These are phyloP conservation scores for Dictyostelium capitatum DNA, from an alignment of 78 protist species.

Conservation along the genomic window DNA sequence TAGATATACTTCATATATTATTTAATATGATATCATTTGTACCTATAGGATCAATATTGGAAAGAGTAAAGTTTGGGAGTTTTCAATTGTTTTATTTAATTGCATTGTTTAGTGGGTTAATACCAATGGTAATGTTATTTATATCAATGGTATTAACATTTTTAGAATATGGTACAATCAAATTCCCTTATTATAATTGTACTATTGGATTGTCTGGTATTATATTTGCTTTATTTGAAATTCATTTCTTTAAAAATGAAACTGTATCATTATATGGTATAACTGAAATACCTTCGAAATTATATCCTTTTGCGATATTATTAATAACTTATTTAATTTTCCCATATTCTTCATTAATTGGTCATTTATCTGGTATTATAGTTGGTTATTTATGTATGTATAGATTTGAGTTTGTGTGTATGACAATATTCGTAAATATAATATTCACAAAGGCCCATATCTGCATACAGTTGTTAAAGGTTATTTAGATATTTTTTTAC, in stretches of 20 bases:
- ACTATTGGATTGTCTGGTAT: slow-evolving; percentile 49
- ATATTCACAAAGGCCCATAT: too few species aligned
- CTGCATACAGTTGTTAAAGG: slow-evolving; percentile 10
- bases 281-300: slow-evolving; percentile 19
- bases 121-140: not conserved
- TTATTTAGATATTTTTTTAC: slow-evolving; percentile 5
- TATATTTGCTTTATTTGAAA: slow-evolving; percentile 40
- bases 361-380: slow-evolving; percentile 57
- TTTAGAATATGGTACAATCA: not conserved
- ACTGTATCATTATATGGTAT: slow-evolving; percentile 18
- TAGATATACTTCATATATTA: slow-evolving; percentile 29
- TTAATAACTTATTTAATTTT: slow-evolving; percentile 11
- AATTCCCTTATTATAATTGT: not conserved
- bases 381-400: slow-evolving; percentile 47
- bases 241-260: slow-evolving; percentile 12
- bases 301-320: slow-evolving; percentile 34
- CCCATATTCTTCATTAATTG: slow-evolving; percentile 25
- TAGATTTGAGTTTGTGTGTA: too few species aligned
- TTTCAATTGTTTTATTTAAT: slow-evolving; percentile 20
- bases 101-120: slow-evolving; percentile 20
- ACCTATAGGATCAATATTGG: not conserved
- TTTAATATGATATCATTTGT: slow-evolving; percentile 57
- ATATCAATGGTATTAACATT: not conserved
- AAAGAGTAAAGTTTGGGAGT: slow-evolving; percentile 39
- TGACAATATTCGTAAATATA: too few species aligned